Evolutionary conservation across 352 stramenopile genomes (phyloP).

Genomic region (Pythium aquatile): DNA sequence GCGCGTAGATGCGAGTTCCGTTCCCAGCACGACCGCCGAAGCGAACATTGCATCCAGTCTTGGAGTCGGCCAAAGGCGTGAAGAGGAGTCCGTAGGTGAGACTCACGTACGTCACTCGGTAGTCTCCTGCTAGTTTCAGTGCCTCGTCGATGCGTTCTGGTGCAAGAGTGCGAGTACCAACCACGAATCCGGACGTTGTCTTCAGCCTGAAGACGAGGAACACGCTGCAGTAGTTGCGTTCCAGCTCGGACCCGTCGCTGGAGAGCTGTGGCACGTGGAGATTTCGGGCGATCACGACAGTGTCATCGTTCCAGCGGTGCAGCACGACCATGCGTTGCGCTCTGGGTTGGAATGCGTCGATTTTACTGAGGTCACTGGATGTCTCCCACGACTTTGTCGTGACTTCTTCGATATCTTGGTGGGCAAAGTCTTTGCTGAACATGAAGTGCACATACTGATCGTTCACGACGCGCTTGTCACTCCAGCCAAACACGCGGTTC

Average conservation of each 20-base stretch:
- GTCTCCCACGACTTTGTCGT: slow-evolving; percentile 27
- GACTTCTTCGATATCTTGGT: slow-evolving; percentile 24
- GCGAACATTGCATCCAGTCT: slow-evolving; percentile 18
- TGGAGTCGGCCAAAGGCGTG: background rate
- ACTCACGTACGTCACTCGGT: slow-evolving; percentile 23
- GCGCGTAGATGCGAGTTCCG: slow-evolving; percentile 22
- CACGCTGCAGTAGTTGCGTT: slow-evolving; percentile 28
- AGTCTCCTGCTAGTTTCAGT: slow-evolving; percentile 19
- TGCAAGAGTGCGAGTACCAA: slow-evolving; percentile 23
- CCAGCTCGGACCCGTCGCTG: slow-evolving; percentile 19
- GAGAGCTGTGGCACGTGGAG: slow-evolving; percentile 22
- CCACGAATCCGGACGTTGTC: slow-evolving; percentile 18
- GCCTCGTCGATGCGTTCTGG: slow-evolving; percentile 1
- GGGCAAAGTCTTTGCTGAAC: slow-evolving; percentile 31
- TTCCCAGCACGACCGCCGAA: slow-evolving; percentile 31
- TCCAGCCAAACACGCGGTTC: slow-evolving; percentile 24
- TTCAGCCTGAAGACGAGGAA: slow-evolving; percentile 24
- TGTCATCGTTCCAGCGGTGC: slow-evolving; percentile 25
- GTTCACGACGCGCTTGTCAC: slow-evolving; percentile 28
- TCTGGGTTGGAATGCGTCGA: slow-evolving; percentile 28
- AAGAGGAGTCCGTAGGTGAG: slow-evolving; percentile 29
- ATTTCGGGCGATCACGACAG: slow-evolving; percentile 25
- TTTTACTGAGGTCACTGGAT: slow-evolving; percentile 21
- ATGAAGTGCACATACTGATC: slow-evolving; percentile 28
- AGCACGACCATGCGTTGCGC: slow-evolving; percentile 20